phyloP scores from a whole-genome alignment of 139 green algal species.

The Axilococcus clingmanii region DNA sequence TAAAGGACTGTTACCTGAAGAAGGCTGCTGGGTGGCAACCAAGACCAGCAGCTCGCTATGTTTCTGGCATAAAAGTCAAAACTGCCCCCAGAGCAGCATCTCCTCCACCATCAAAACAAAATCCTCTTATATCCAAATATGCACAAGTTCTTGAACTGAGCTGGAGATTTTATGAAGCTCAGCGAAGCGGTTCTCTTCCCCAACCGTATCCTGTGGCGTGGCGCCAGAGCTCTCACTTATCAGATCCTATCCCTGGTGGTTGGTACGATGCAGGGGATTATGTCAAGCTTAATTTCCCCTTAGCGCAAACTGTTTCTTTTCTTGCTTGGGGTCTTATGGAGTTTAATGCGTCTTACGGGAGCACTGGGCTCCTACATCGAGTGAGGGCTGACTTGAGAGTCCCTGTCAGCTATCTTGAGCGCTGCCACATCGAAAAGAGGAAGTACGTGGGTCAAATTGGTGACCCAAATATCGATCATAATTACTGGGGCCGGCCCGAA shows the following conservation, averaged over 20 bases:
- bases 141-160: constrained; percentile 19
- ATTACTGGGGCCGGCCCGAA: constrained; percentile 45
- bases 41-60: too few species aligned
- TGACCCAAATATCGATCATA: constrained; percentile 32
- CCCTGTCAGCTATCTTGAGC: constrained; percentile 5
- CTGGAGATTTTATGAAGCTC: constrained; percentile 38
- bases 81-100: too few species aligned
- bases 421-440: neutral
- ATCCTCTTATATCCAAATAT: constrained; percentile 19
- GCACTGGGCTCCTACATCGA: constrained; percentile 4
- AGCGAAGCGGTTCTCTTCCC: constrained; percentile 25
- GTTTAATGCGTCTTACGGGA: constrained; percentile 27
- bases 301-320: constrained; percentile 32
- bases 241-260: constrained; percentile 7
- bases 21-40: too few species aligned
- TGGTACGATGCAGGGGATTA: constrained; percentile 33
- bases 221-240: constrained; percentile 28
- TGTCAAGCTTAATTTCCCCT: constrained; percentile 50
- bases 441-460: constrained; percentile 10
- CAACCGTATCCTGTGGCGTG: constrained; percentile 35
- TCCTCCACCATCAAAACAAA: too few species aligned
- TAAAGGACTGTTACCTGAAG: too few species aligned
- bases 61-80: too few species aligned
- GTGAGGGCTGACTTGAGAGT: constrained; percentile 3
- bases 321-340: constrained; percentile 50